phyloP scores from a whole-genome alignment of 805 yeast species.

The Saturnispora kantuleensis region DNA sequence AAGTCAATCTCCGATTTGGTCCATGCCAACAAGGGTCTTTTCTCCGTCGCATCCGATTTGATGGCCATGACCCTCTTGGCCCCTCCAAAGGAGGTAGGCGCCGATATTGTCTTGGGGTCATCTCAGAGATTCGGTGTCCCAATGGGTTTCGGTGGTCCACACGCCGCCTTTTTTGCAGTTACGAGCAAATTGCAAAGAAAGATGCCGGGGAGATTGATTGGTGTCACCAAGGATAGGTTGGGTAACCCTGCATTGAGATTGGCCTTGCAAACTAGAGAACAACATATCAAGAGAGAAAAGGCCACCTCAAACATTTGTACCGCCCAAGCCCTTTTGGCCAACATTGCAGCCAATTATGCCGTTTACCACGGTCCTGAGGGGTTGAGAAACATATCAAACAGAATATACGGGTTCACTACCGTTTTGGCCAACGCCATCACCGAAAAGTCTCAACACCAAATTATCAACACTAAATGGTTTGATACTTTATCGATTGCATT shows the following conservation, averaged over 20 bases:
- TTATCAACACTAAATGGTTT: constrained; percentile 48
- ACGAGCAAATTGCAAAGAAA: constrained; percentile 73
- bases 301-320: constrained; percentile 98
- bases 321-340: constrained; percentile 93
- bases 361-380: constrained; percentile 95
- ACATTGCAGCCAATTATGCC: constrained; percentile 90
- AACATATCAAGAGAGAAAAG: constrained; percentile 93
- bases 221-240: constrained; percentile 82
- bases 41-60: constrained; percentile 85
- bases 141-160: constrained; percentile 97
- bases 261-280: constrained; percentile 96
- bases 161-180: constrained; percentile 94
- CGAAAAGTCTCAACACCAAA: constrained; percentile 32
- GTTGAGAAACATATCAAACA: constrained; percentile 61
- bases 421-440: constrained; percentile 54
- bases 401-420: constrained; percentile 67
- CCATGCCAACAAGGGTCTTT: constrained; percentile 63
- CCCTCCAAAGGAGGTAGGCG: constrained; percentile 79
- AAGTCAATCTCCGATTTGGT: constrained; percentile 49
- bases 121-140: constrained; percentile 98
- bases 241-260: constrained; percentile 85
- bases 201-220: constrained; percentile 94
- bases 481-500: constrained; percentile 74
- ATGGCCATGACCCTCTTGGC: constrained; percentile 77
- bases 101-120: constrained; percentile 88